phyloP scores from a whole-genome alignment of 2,329 filamentous ascomycete genomes.

The Phialemoniopsis sp. region DNA sequence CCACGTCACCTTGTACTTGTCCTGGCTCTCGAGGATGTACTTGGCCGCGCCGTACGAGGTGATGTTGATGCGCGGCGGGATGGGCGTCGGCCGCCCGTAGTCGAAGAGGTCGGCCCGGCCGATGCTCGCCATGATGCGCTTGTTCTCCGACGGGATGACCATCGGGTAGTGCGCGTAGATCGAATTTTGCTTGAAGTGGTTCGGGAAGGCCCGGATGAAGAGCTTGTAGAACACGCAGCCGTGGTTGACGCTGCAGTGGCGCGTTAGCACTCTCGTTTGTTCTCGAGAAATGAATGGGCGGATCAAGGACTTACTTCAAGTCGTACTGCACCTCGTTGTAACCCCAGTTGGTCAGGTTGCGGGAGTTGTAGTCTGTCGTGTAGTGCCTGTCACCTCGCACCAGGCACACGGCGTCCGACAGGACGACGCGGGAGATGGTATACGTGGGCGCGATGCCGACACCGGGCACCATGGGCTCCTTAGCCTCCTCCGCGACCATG shows the following conservation, averaged over 20 bases:
- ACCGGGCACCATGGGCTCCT: constrained; percentile 68
- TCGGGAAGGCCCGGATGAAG: constrained; percentile 73
- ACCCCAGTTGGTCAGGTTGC: constrained; percentile 79
- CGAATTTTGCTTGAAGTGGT: constrained; percentile 73
- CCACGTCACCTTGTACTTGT: constrained; percentile 63
- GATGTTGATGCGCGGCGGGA: constrained; percentile 48
- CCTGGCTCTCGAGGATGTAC: constrained; percentile 55
- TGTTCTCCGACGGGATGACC: constrained; percentile 66
- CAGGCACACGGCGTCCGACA: constrained; percentile 75
- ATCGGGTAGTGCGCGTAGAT: constrained; percentile 80
- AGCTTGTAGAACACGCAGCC: constrained; percentile 85
- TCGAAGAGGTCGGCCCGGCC: constrained; percentile 65
- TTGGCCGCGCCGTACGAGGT: constrained; percentile 58
- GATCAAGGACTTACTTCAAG: constrained; percentile 31
- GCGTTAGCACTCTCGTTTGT: background rate
- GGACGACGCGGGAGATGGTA: constrained; percentile 71
- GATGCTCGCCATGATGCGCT: constrained; percentile 64
- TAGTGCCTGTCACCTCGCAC: constrained; percentile 77
- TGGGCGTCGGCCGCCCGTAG: constrained; percentile 57
- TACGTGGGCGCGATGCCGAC: constrained; percentile 73
- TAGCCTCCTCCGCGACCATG: constrained; percentile 70
- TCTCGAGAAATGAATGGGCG: background rate
- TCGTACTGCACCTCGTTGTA: constrained; percentile 73
- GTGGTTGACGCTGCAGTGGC: constrained; percentile 53
- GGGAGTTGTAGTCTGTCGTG: constrained; percentile 71